A percentile compares a stretch with the other conserved stretches of the same genome.
These are phyloP conservation scores for Aspergillus saccharolyticus DNA, from an alignment of 495 filamentous ascomycete species.

Conservation along the genomic window DNA sequence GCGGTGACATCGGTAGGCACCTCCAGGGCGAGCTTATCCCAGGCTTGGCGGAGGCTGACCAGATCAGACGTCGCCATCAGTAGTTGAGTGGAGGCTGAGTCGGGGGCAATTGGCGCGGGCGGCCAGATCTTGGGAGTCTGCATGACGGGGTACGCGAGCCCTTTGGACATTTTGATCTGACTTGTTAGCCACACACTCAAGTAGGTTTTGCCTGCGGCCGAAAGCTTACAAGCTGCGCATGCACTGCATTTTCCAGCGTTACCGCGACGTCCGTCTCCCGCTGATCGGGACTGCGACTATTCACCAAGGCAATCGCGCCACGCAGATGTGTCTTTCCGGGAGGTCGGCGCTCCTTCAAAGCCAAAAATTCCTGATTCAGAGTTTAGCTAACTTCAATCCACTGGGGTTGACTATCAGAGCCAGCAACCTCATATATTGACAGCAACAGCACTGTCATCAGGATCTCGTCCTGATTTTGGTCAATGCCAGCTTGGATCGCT, in stretches of 20 bases:
- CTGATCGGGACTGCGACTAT: conserved; percentile 17
- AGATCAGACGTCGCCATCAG: conserved; percentile 20
- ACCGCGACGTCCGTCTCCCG: conserved; percentile 13
- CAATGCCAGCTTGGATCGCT: conserved; percentile 46
- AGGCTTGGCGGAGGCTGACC: conserved; percentile 27
- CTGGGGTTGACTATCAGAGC: too few relatives aligned
- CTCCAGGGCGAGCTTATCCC: conserved; percentile 16
- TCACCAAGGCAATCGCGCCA: conserved; percentile 33
- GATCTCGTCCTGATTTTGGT: conserved; percentile 48
- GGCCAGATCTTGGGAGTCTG: conserved; percentile 29
- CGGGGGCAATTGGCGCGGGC: conserved; percentile 11
- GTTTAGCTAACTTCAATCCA: too few relatives aligned
- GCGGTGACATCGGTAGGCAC: conserved; percentile 8
- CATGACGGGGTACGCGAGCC: conserved; percentile 20
- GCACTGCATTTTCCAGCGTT: conserved; percentile 24
- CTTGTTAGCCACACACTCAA: conserved; percentile 1
- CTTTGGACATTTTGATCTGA: conserved; percentile 28
- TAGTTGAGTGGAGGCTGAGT: conserved; percentile 23
- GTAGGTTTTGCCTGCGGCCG: background rate
- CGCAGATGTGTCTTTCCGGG: conserved; percentile 28
- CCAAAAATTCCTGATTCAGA: conserved; percentile 27
- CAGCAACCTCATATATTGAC: conserved; percentile 65
- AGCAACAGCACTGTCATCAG: conserved; percentile 59
- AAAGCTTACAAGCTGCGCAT: conserved; percentile 31
- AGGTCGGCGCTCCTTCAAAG: conserved; percentile 22